phyloP scores from a whole-genome alignment of 1,284 basidiomycete species.

The Malassezia sympodialis region DNA sequence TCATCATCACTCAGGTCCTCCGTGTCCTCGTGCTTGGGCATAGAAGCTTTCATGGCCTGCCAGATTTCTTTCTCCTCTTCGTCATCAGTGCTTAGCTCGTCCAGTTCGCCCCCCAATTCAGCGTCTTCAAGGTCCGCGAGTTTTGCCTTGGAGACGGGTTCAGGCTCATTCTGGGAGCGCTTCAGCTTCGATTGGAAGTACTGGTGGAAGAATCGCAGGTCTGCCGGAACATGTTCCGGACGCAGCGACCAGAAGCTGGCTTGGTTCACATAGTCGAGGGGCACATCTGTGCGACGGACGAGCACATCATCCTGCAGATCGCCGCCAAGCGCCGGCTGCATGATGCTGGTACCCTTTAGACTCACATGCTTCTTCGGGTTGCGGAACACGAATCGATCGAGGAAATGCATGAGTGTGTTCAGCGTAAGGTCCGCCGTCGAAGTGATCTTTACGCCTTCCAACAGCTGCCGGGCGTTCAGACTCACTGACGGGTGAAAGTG shows the following conservation, averaged over 20 bases:
- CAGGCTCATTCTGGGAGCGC: constrained; percentile 14
- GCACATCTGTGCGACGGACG: constrained; percentile 53
- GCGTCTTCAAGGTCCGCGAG: constrained; percentile 38
- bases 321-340: constrained; percentile 69
- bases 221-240: constrained; percentile 68
- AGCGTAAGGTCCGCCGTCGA: constrained; percentile 78
- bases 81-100: constrained; percentile 27
- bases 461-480: constrained; percentile 78
- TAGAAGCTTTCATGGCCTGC: constrained; percentile 50
- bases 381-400: constrained; percentile 82
- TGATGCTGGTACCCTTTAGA: constrained; percentile 63
- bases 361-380: constrained; percentile 79
- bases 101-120: constrained; percentile 14
- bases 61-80: constrained; percentile 49
- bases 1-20: constrained; percentile 48
- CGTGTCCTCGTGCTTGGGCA: constrained; percentile 55
- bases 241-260: constrained; percentile 66
- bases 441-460: constrained; percentile 59
- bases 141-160: constrained; percentile 36
- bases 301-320: constrained; percentile 52
- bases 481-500: constrained; percentile 89
- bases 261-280: constrained; percentile 61
- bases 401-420: constrained; percentile 83
- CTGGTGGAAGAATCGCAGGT: constrained; percentile 53
- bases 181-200: constrained; percentile 46